Evolutionary conservation across 352 stramenopile genomes (phyloP), one percentile per base, ranked within the genome.

Genomic region (Phytophthora cryptogea): DNA sequence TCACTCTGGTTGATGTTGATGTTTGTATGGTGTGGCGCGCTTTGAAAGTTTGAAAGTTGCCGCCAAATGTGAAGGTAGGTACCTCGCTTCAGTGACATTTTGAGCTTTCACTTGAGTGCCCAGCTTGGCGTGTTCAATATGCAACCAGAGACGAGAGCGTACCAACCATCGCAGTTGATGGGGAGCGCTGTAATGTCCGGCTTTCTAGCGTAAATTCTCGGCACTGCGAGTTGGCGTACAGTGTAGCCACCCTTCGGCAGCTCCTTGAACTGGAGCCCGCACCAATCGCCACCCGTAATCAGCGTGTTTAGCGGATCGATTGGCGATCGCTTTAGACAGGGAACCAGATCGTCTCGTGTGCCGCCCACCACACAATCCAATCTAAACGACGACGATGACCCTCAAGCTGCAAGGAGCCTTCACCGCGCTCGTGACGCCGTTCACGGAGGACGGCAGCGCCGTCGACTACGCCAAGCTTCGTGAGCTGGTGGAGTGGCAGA

Each of bases 371-470:
- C 65, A 65, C 54, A 76, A 66, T 70, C 23, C 27, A 63, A 73
- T 74, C 23, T 17, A 63, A 73, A 68, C 52, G 59, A 71, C 58
- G 58, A 28, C 11, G 10, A 83, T 93, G 78, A 58, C 47, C 13
- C 45, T 75, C 17, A 78, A 89, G 58, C 68, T 95, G 57, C 70
- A 92, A 63, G 90, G 90, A 78, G 72, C 88, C 10, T 93, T 95
- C 66, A 95, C 87, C 45, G 97, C 97, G 53, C 78, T 99, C 57
- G 89, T 99, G 49, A 99, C 97, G 59, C 97, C 97, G 8, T 98
- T 99, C 76, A 97, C 83, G 33, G 59, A 83, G 14, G 89, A 97
- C 64, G 93, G 92, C 47, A 87, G 72, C 40, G 76, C 76, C 28
- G 93, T 99, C 39, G 95, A 99, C 80, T 93, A 98, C 70, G 78